A percentile compares a stretch with the other conserved stretches of the same genome.
Evolutionary conservation across 1,284 basidiomycete species (phyloP).

Genomic region (Sporisorium graminicola): DNA sequence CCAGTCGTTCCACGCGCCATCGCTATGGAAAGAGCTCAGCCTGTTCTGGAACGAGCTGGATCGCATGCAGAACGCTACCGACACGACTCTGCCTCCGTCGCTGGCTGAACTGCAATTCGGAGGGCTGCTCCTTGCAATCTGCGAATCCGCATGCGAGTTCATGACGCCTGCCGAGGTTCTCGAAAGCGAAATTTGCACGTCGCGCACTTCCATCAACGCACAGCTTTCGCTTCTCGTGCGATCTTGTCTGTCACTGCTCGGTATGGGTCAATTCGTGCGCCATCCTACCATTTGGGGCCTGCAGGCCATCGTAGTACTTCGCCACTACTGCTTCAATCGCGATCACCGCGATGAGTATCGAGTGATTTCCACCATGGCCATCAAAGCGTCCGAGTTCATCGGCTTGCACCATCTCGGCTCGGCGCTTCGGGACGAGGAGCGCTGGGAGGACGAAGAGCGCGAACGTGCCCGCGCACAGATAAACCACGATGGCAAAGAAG

Average conservation of each 20-base stretch:
- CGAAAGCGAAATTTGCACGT: conserved; percentile 34
- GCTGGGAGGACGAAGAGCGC: conserved; percentile 47
- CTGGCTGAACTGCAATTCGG: conserved; percentile 41
- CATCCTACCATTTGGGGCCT: conserved; percentile 47
- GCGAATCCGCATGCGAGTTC: conserved; percentile 50
- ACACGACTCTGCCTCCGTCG: background rate
- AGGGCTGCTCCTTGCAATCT: conserved; percentile 39
- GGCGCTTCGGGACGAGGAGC: conserved; percentile 53
- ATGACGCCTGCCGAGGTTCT: conserved; percentile 49
- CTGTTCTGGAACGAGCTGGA: conserved; percentile 36
- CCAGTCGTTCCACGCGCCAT: conserved; percentile 35
- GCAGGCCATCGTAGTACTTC: conserved; percentile 41
- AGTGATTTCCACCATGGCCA: conserved; percentile 34
- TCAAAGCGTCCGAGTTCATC: conserved; percentile 49
- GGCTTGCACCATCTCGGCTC: conserved; percentile 56
- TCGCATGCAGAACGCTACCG: background rate
- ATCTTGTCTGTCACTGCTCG: conserved; percentile 20
- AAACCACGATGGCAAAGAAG: conserved; percentile 17
- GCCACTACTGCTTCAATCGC: conserved; percentile 49
- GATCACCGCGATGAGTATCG: conserved; percentile 44
- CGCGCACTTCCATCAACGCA: conserved; percentile 33
- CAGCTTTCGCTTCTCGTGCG: conserved; percentile 28
- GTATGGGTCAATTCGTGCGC: conserved; percentile 33
- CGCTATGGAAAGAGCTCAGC: conserved; percentile 29
- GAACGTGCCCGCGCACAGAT: conserved; percentile 3